Base-by-base conservation (phyloP, 2,329 filamentous ascomycete genomes). In the Diplocarpon rosae region DNA sequence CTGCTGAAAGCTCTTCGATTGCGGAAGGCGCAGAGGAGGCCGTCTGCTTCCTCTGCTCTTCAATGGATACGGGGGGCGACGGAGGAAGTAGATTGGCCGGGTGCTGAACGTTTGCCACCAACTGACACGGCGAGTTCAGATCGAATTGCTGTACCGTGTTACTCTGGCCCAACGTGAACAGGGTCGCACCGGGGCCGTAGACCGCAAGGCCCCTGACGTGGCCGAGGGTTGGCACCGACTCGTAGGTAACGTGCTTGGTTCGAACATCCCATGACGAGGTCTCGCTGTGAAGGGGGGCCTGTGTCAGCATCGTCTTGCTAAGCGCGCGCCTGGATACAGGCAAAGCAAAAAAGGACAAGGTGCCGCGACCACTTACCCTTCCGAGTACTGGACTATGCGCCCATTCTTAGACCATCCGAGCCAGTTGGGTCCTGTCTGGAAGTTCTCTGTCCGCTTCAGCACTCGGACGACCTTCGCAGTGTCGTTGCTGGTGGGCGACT, bases 351-450 rank as follows among this genome's bases (percentile, higher is more conserved):
- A 20, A 24, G 48, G 42, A 50, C 48, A 30, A 42, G 45, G 28
- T 33, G 41, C 30, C 43, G 42, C 12, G 36, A 29, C 33, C 30
- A 77, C 85, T 69, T 71, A 95, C 89, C 82, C 80, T 65, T 95
- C 87, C 5, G 85, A 84, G 64, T 80, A 89, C 65, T 98, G 92
- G 52, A 98, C 80, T 53, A 98, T 88, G 54, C 89, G 83, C 32
- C 92, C 92, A 67, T 95, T 96, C 67, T 95, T 96, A 0, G 92
- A 96, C 92, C 92, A 98, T 15, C 80, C 84, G 71, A 95, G 89
- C 92, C 92, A 98, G 62, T 94, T 95, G 31, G 85, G 83, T 1
- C 87, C 87, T 2, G 78, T 67, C 29, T 78, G 69, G 53, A 75
- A 80, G 52, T 80, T 80, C 49, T 95, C 88, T 7, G 80, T 80